Evolutionary conservation across 352 stramenopile genomes (phyloP).

Genomic region (Phytophthora macrochlamydospora): DNA sequence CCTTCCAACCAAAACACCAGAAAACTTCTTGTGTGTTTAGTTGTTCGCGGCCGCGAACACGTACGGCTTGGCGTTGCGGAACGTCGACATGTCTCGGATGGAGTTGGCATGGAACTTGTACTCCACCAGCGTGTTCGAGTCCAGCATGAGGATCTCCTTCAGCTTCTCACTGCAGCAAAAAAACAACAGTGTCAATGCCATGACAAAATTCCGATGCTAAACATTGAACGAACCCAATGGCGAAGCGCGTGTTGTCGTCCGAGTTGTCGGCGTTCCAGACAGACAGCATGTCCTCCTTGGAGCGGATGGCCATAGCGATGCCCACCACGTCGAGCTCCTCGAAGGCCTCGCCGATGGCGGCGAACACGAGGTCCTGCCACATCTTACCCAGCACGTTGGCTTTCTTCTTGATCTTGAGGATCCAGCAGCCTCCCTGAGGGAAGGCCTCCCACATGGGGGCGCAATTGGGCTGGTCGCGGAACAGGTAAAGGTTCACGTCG

Average conservation of each 20-base stretch:
- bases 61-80: conserved; percentile 93
- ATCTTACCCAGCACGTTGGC: conserved; percentile 94
- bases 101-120: conserved; percentile 95
- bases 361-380: conserved; percentile 95
- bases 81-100: conserved; percentile 94
- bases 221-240: conserved; percentile 61
- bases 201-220: too few species aligned
- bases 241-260: conserved; percentile 84
- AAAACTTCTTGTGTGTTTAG: conserved; percentile 30
- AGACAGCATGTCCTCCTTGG: conserved; percentile 94
- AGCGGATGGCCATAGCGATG: conserved; percentile 93
- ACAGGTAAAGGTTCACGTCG: conserved; percentile 94
- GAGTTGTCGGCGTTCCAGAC: conserved; percentile 95
- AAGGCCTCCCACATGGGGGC: conserved; percentile 93
- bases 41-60: conserved; percentile 85
- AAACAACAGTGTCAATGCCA: conserved; percentile 1
- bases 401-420: conserved; percentile 96
- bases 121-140: conserved; percentile 94
- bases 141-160: conserved; percentile 94
- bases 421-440: conserved; percentile 94
- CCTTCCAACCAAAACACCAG: conserved; percentile 11
- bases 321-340: conserved; percentile 92
- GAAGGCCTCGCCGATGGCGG: conserved; percentile 92
- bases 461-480: conserved; percentile 89
- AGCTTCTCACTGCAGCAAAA: conserved; percentile 82